Base-by-base conservation (phyloP, 192 early-diverging fungal species). In the Linnemannia exigua region DNA sequence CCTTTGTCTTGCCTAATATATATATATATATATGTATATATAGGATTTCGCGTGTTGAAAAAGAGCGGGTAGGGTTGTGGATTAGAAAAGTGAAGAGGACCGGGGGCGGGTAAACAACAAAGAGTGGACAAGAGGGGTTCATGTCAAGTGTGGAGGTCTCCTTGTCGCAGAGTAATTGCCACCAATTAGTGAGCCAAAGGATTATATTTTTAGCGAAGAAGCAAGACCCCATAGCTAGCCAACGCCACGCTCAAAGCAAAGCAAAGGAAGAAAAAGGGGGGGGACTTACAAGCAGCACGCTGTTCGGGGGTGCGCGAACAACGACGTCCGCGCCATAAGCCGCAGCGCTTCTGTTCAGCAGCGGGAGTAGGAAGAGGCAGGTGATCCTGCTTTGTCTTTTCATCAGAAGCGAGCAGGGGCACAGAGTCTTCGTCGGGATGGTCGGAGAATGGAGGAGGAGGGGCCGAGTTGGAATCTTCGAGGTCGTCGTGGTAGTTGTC, bases 1-100 rank as follows among this genome's bases (percentile, higher is more conserved):
- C 77, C 77, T 76, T 79, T 52, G 52, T 20, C 44, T 75, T 85
- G 77, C 82, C 82, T 84, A 75, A 41, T 25, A 44, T 38, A 33
- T 33, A 8, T 22, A 54, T 54, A 11, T 54, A n/a, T 54, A 25
- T 54, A 20, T 25, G 11, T 25, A n/a, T 25, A 25, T 0, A 6
- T 11, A 54, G 52, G 6, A 31, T 8, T 36, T 9, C 2, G 15
- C 1, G 67, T 36, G 67, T 20, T 19, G 0, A 41, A 9, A 17
- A 28, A 66, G 33, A 35, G 14, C 28, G 25, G 61, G 8, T 8
- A 6, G 33, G 61, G 33, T 8, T 2, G 44, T 46, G 48, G 17
- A 2, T 6, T 22, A 22, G 54, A 61, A n/a, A 9, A 0, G 54
- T 61, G 36, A 68, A 11, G 36, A n/a, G n/a, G n/a, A n/a, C n/a